These are phyloP conservation scores for Nidularia sp. DNA, from an alignment of 768 basidiomycete species.

Conservation along the genomic window DNA sequence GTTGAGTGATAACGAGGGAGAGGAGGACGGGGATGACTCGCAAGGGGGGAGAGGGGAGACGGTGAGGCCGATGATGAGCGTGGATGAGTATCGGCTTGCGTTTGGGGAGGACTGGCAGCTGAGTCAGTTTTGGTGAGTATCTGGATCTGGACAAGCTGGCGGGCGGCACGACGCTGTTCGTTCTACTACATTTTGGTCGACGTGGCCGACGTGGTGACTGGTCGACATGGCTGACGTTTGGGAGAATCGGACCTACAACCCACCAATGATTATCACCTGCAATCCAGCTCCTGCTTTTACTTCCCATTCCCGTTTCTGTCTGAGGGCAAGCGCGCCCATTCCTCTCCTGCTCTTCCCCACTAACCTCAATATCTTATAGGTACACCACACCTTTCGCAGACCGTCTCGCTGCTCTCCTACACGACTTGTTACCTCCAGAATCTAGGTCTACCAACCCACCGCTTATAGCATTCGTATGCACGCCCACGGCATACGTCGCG, in stretches of 20 bases:
- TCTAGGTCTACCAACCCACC: slow-evolving; percentile 10
- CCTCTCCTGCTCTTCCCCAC: neutral
- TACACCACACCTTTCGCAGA: slow-evolving; percentile 37
- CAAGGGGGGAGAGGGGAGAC: slow-evolving; percentile 4
- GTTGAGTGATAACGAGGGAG: slow-evolving; percentile 26
- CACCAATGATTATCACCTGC: no score
- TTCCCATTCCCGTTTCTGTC: no score
- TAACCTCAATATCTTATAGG: slow-evolving; percentile 19
- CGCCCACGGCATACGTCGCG: slow-evolving; percentile 44
- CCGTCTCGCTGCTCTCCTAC: slow-evolving; percentile 25
- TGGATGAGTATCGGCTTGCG: slow-evolving; percentile 35
- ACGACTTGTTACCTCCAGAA: slow-evolving; percentile 22
- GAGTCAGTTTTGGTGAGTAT: slow-evolving; percentile 45
- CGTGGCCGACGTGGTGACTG: no score
- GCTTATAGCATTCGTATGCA: slow-evolving; percentile 37
- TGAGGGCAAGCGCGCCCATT: slow-evolving; percentile 8
- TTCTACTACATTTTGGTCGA: no score
- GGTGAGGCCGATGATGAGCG: slow-evolving; percentile 34
- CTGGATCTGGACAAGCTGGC: neutral
- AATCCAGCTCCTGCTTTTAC: no score
- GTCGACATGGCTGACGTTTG: no score
- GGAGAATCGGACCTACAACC: no score
- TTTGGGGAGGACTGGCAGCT: slow-evolving; percentile 50
- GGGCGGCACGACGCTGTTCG: neutral
- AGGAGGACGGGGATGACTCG: slow-evolving; percentile 11